Evolutionary conservation across 2,329 filamentous ascomycete genomes (phyloP).

Genomic region (Aspergillus novoparasiticus): DNA sequence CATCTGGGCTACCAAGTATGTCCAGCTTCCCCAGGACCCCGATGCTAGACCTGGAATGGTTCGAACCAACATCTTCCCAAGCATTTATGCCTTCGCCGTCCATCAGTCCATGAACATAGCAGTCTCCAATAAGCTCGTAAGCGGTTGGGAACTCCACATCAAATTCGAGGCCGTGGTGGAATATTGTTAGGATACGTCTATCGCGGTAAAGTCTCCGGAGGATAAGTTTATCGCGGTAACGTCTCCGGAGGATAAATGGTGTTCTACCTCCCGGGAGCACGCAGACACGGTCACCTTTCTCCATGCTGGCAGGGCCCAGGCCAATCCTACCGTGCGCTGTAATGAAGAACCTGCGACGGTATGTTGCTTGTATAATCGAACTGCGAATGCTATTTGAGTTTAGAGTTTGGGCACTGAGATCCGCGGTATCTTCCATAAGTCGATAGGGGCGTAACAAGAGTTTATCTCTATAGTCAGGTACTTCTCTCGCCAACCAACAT

Average conservation of each 20-base stretch:
- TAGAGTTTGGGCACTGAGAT: accelerated
- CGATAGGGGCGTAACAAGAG: background rate
- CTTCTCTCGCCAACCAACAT: background rate
- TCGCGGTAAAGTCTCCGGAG: too few species aligned
- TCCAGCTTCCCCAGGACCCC: too few species aligned
- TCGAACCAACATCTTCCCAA: background rate
- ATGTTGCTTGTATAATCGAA: background rate
- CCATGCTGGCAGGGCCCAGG: background rate
- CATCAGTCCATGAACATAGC: background rate
- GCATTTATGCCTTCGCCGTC: background rate
- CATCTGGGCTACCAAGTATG: too few species aligned
- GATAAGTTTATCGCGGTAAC: too few species aligned
- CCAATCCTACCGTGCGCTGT: background rate
- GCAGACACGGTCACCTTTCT: background rate
- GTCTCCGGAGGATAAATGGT: background rate
- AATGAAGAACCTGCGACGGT: background rate
- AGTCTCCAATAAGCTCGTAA: background rate
- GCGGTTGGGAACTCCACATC: too few species aligned
- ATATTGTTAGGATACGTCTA: too few species aligned
- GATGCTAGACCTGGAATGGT: background rate
- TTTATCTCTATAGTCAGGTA: background rate
- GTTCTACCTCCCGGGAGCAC: background rate
- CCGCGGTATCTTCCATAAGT: background rate
- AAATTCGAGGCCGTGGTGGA: too few species aligned
- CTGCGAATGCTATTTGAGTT: background rate